Evolutionary conservation across 1,284 basidiomycete species (phyloP).

Genomic region (Cryptococcus jaspeensis): DNA sequence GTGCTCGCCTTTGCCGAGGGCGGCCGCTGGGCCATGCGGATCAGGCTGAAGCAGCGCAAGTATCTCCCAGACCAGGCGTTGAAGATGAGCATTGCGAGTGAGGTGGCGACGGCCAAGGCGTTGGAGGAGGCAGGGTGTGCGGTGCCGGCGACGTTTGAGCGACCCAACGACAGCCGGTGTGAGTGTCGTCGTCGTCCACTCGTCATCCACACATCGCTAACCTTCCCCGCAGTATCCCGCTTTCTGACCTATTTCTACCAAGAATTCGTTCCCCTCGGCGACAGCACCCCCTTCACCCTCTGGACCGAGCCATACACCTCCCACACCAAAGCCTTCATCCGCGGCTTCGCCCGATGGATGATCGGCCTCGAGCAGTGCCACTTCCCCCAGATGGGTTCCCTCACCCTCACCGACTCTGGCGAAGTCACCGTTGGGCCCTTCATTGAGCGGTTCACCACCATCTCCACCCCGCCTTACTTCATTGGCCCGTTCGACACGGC

Average conservation of each 20-base stretch:
- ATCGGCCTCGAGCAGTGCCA: conserved; percentile 10
- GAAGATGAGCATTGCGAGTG: not conserved
- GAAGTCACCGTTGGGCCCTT: conserved; percentile 10
- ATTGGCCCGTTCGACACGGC: conserved; percentile 13
- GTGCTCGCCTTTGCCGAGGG: conserved; percentile 7
- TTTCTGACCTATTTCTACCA: conserved; percentile 8
- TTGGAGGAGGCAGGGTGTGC: conserved; percentile 1
- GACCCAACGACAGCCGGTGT: conserved; percentile 1
- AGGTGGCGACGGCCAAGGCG: conserved; percentile 7
- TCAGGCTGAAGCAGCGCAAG: conserved; percentile 2
- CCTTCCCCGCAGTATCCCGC: not conserved
- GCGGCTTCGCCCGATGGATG: conserved; percentile 5
- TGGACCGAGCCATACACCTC: not conserved
- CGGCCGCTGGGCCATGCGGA: conserved; percentile 10
- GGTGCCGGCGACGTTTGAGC: conserved; percentile 3
- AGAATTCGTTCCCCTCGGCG: not conserved
- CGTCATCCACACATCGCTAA: not conserved
- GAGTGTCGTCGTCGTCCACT: not conserved
- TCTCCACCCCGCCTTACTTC: conserved; percentile 4
- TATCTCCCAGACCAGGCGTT: conserved; percentile 1
- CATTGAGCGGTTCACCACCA: not conserved
- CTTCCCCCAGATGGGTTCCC: conserved; percentile 7
- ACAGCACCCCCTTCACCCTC: not conserved
- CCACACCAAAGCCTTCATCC: not conserved
- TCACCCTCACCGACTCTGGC: conserved; percentile 1